Base-by-base conservation (phyloP, 257 asterid genomes). In the Solanum pennellii region DNA sequence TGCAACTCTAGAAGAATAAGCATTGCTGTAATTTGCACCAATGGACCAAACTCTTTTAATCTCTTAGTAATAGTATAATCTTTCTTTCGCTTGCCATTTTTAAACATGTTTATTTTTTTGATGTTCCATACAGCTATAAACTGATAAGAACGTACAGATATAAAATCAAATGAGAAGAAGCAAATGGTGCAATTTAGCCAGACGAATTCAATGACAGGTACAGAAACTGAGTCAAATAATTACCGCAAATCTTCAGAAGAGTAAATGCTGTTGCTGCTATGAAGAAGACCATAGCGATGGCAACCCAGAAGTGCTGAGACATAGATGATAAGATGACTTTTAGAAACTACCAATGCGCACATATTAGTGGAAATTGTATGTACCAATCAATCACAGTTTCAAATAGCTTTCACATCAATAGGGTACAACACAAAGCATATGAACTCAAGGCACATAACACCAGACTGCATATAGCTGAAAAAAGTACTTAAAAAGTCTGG, bases 261-360 rank as follows among this genome's bases (percentile, higher is more conserved):
- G 99, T 95, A 91, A 97, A 97, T 79, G 94, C 49, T 74, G 99
- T 95, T 13, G 99, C 99, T 45, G 99, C 99, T 88, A 95, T 92
- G 92, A 95, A 95, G 94, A 97, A 97, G 90, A 97, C 98, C 99
- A 97, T 95, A 71, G 99, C 92, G 82, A 97, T 94, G 52, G 99
- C 98, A 89, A 97, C 99, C 99, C 99, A 97, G 52, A 97, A 97
- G 91, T 97, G 99, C 99, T 97, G 99, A 86, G 89, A 87, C 87
- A 90, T 86, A 87, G 82, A 87, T 74, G 76, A 87, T 10, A 83
- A 86, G 35, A 73, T 6, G 73, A 76, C 47, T 80, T 82, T 87
- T n/a, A 87, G 80, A 82, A 82, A 56, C 87, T 87, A 72, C 20
- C 42, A 20, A 82, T 82, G 39, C 9, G 84, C 82, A 65, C 16